phyloP scores from a whole-genome alignment of 2,329 filamentous ascomycete species.

The Furcasterigmium furcatum region DNA sequence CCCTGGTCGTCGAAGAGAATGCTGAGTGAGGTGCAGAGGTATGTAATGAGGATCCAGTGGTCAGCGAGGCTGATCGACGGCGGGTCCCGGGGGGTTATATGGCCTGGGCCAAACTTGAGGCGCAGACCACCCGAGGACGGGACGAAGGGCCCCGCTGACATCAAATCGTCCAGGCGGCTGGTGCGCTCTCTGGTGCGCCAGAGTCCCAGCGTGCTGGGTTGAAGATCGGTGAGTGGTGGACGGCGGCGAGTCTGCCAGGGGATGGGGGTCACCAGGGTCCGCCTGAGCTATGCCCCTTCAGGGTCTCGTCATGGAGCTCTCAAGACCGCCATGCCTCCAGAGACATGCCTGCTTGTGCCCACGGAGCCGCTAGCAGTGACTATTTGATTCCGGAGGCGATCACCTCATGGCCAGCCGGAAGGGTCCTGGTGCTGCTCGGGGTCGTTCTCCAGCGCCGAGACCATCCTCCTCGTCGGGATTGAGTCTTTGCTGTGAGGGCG shows the following conservation, averaged over 20 bases:
- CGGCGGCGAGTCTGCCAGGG: background rate
- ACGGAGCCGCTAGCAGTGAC: background rate
- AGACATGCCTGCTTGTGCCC: background rate
- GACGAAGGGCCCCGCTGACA: background rate
- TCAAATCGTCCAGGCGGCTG: background rate
- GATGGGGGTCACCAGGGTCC: background rate
- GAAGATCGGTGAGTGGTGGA: background rate
- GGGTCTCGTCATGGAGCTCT: background rate
- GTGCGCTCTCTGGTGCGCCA: background rate
- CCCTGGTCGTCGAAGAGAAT: too few relatives aligned
- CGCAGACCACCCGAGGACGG: background rate
- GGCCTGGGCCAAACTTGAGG: background rate
- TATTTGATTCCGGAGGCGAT: too few relatives aligned
- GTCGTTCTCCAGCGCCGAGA: too few relatives aligned
- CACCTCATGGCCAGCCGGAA: too few relatives aligned
- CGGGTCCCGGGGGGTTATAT: background rate
- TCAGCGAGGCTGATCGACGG: background rate
- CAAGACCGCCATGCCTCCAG: background rate
- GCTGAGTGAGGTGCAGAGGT: too few relatives aligned
- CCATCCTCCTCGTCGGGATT: too few relatives aligned
- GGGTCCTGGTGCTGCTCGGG: too few relatives aligned
- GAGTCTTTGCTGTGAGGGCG: too few relatives aligned
- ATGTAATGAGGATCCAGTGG: background rate
- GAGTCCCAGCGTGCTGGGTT: background rate
- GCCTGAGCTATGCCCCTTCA: background rate